These are phyloP conservation scores for Elaphomyces granulatus DNA, from an alignment of 495 filamentous ascomycete genomes.

Conservation along the genomic window DNA sequence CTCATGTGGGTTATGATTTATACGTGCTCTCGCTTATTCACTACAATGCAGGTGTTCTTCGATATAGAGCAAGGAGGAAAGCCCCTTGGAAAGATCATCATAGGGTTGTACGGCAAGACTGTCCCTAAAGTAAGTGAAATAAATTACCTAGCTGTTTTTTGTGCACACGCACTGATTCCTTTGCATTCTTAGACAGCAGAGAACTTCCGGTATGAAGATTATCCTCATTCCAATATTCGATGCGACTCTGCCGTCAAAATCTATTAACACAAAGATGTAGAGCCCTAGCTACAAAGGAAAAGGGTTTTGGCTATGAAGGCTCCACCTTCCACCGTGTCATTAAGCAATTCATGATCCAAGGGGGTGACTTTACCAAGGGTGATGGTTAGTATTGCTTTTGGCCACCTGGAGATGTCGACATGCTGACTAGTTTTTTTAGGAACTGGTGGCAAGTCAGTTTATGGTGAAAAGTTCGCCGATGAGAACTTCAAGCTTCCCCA, in stretches of 20 bases:
- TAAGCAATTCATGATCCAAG: constrained; percentile 98
- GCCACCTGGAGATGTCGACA: neutral
- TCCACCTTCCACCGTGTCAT: constrained; percentile 98
- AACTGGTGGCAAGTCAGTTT: constrained; percentile 96
- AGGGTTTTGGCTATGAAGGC: constrained; percentile 91
- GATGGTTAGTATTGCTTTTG: constrained; percentile 44
- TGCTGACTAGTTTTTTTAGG: constrained; percentile 26
- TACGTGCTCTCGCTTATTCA: neutral
- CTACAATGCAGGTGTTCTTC: constrained; percentile 72
- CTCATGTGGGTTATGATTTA: neutral
- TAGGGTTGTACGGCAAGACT: constrained; percentile 96
- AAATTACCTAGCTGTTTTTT: constrained; percentile 1
- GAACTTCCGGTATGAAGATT: constrained; percentile 65
- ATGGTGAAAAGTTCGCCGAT: constrained; percentile 86
- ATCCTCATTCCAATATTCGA: neutral
- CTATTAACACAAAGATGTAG: constrained; percentile 23
- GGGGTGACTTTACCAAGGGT: constrained; percentile 93
- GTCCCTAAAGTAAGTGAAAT: constrained; percentile 56
- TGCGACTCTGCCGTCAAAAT: no score
- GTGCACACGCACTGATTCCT: constrained; percentile 1
- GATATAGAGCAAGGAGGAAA: constrained; percentile 88
- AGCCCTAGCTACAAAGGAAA: constrained; percentile 90
- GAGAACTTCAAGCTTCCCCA: constrained; percentile 99
- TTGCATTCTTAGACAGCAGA: constrained; percentile 53
- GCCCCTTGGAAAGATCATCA: constrained; percentile 68